These are phyloP conservation scores for Ceratobasidium sp. DNA, from an alignment of 1,284 basidiomycete species.

Conservation along the genomic window DNA sequence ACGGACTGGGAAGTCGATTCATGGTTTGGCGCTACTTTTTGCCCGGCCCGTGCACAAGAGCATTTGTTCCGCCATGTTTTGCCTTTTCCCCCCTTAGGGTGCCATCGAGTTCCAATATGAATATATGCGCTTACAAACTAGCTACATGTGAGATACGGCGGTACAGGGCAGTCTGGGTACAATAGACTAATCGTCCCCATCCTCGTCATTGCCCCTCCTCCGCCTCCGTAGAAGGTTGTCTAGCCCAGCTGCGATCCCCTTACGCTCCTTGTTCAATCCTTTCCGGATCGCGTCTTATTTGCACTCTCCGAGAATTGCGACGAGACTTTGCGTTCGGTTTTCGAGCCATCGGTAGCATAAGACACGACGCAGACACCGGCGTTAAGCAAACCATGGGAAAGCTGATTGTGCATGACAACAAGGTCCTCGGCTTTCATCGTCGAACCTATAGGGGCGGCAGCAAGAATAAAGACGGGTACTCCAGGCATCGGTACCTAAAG, in stretches of 20 bases:
- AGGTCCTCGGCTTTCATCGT: slow-evolving; percentile 45
- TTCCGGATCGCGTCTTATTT: neutral
- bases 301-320: slow-evolving; percentile 45
- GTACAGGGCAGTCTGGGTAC: neutral
- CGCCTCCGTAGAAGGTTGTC: neutral
- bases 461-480: slow-evolving; percentile 32
- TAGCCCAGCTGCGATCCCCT: neutral
- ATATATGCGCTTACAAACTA: slow-evolving; percentile 3
- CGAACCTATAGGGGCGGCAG: slow-evolving; percentile 33
- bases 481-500: slow-evolving; percentile 50
- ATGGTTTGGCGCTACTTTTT: slow-evolving; percentile 59
- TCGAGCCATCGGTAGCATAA: slow-evolving; percentile 55
- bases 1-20: slow-evolving; percentile 50
- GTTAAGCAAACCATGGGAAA: slow-evolving; percentile 42
- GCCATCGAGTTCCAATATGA: neutral
- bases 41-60: neutral
- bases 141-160: neutral
- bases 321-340: slow-evolving; percentile 53
- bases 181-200: neutral
- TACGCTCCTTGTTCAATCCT: neutral
- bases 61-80: neutral
- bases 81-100: neutral
- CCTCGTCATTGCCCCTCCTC: neutral
- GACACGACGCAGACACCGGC: slow-evolving; percentile 52
- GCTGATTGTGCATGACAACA: neutral